Base-by-base conservation (phyloP, 345 rosid species). In the Corymbia maculata region DNA sequence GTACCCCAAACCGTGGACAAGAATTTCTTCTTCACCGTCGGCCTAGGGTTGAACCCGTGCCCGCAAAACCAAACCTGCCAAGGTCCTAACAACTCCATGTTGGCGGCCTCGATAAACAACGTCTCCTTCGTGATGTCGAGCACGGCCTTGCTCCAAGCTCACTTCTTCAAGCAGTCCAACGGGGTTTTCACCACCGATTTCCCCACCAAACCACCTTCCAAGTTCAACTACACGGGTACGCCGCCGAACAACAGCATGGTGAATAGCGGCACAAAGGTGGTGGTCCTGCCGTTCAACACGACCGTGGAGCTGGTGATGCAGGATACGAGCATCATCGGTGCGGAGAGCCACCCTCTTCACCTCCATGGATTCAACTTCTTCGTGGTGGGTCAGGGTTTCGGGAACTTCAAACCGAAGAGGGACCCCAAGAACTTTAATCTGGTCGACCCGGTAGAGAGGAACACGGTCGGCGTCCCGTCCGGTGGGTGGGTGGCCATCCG, bases 401-500 rank as follows among this genome's bases (percentile, higher is more conserved):
- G 95, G 28, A 93, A 93, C 90, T 94, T 93, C 36, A 52, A 93
- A 87, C 87, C 92, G 45, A 90, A 70, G 44, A 94, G 89, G 44
- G 96, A 94, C 47, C 94, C 93, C 14, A 86, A 89, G 30, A 93
- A 91, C 59, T 94, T 93, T 88, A 93, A 93, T 86, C 91, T 93
- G 28, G 89, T 91, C 32, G 96, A 94, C 87, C 96, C 94, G 3
- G 91, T 92, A 0, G 94, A 93, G 90, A 92, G 95, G 84, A 94
- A 94, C 89, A 93, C 94, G 1, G 89, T 89, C 9, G 92, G 93
- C 4, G 93, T 94, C 57, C 94, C 95, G 5, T 88, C 96, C 13
- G 95, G 94, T 6, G 96, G 96, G n/a, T 94, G 96, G 96, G 91
- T 94, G 9, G 95, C 94, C 88, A 92, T 93, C 12, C 91, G 94